Conservation (phyloP, 2,329 filamentous ascomycete genomes). For the Stemphylium lycopersici region DNA sequence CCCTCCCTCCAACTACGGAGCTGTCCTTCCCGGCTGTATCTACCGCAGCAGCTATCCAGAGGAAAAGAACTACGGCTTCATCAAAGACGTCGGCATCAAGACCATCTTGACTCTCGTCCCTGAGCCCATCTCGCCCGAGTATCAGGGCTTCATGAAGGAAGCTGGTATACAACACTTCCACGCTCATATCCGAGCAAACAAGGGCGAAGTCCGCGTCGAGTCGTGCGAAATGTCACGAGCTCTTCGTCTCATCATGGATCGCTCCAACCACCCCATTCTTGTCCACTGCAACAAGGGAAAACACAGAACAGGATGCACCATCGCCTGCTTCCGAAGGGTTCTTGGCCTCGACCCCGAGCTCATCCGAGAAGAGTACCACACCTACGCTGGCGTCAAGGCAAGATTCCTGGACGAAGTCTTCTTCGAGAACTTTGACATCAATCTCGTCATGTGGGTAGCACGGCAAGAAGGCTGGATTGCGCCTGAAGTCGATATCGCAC, state of each 20-base stretch:
- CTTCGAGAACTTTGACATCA: conserved; percentile 54
- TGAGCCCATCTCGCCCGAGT: conserved; percentile 55
- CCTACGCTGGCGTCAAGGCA: conserved; percentile 61
- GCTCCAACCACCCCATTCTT: conserved; percentile 76
- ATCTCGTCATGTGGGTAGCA: conserved; percentile 49
- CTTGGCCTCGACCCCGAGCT: conserved; percentile 65
- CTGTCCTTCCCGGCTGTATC: conserved; percentile 72
- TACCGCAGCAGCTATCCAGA: conserved; percentile 84
- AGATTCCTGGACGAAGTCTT: conserved; percentile 55
- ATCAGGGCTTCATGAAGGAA: conserved; percentile 65
- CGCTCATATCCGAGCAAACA: conserved; percentile 85
- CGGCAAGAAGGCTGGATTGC: conserved; percentile 40
- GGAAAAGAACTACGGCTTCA: conserved; percentile 71
- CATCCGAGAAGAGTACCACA: conserved; percentile 75
- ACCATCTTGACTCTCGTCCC: conserved; percentile 73
- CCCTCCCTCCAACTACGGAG: conserved; percentile 76
- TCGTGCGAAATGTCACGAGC: conserved; percentile 69
- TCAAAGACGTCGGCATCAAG: conserved; percentile 72
- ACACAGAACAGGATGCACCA: conserved; percentile 90
- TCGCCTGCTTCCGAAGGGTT: conserved; percentile 77
- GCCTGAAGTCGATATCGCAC: conserved; percentile 21
- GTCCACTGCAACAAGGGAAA: conserved; percentile 95
- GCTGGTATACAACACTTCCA: conserved; percentile 75
- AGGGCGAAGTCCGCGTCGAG: conserved; percentile 63
- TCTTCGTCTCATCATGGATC: conserved; percentile 72